Evolutionary conservation across 2,329 filamentous ascomycete species (phyloP).

Genomic region (Sporothrix inflata): DNA sequence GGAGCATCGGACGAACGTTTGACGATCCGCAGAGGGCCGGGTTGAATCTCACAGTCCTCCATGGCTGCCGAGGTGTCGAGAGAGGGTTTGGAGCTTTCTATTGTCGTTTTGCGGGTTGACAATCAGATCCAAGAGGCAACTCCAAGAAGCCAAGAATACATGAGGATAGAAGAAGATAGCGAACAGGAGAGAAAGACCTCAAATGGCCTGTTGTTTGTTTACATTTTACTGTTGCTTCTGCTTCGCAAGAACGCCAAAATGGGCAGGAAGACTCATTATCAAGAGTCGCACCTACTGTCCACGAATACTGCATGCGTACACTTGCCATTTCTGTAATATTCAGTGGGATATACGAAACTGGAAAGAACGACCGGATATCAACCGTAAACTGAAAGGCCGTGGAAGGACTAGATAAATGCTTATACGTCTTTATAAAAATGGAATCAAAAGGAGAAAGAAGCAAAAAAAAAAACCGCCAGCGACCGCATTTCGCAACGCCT

Average conservation of each 20-base stretch:
- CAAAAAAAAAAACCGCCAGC: not conserved
- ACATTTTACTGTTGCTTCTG: not conserved
- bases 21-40: constrained; percentile 34
- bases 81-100: not conserved
- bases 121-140: not conserved
- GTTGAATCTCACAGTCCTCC: constrained; percentile 20
- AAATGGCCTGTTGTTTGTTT: constrained; percentile 2
- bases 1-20: constrained; percentile 25
- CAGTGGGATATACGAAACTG: not conserved
- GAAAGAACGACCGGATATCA: not conserved
- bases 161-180: not conserved
- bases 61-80: not conserved
- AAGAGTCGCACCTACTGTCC: not conserved
- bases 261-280: not conserved
- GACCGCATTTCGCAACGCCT: not conserved
- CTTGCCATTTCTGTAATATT: no score
- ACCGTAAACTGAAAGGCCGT: not conserved
- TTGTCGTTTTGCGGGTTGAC: not conserved
- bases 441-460: not conserved
- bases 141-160: constrained; percentile 6
- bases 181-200: not conserved
- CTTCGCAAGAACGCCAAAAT: not conserved
- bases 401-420: not conserved
- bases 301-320: no score
- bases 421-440: no score